phyloP scores from a whole-genome alignment of 352 stramenopile species.

The Phytophthora lateralis region DNA sequence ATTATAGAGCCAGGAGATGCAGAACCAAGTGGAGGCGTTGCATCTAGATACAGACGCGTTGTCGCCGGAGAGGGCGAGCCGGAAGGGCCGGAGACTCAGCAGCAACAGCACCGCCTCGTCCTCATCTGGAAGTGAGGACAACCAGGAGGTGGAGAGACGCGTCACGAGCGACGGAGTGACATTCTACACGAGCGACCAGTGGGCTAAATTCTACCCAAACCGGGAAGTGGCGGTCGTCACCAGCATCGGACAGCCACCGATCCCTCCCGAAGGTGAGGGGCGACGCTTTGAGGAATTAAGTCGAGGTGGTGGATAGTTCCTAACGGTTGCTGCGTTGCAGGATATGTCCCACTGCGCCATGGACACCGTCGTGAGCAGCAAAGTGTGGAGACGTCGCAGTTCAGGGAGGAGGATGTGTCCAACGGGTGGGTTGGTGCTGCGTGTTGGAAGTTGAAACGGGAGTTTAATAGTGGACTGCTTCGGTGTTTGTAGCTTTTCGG shows the following conservation, averaged over 20 bases:
- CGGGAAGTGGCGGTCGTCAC: slow-evolving; percentile 64
- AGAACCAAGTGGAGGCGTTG: slow-evolving; percentile 37
- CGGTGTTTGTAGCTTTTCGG: slow-evolving; percentile 53
- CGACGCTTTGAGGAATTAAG: slow-evolving; percentile 2
- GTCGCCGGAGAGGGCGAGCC: slow-evolving; percentile 2
- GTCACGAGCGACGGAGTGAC: slow-evolving; percentile 35
- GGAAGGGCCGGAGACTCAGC: slow-evolving; percentile 1
- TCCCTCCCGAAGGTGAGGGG: slow-evolving; percentile 55
- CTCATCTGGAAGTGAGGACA: neutral
- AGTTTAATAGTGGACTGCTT: neutral
- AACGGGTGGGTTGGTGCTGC: slow-evolving; percentile 34
- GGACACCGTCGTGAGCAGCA: slow-evolving; percentile 41
- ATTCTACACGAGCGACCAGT: slow-evolving; percentile 54
- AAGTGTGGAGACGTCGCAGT: slow-evolving; percentile 3
- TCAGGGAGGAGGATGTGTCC: slow-evolving; percentile 29
- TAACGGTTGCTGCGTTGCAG: slow-evolving; percentile 30
- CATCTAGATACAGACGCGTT: slow-evolving; percentile 9
- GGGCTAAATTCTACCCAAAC: slow-evolving; percentile 60
- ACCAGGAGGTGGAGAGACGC: slow-evolving; percentile 9
- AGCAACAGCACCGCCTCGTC: slow-evolving; percentile 10
- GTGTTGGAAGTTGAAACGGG: neutral
- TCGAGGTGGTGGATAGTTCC: neutral
- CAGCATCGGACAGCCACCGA: slow-evolving; percentile 49
- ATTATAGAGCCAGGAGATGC: slow-evolving; percentile 37
- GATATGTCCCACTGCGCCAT: slow-evolving; percentile 63